A percentile compares a stretch with the other conserved stretches of the same genome.
These are phyloP conservation scores for Coemansia sp. DNA, from an alignment of 192 early-diverging fungal genomes.

Conservation along the genomic window DNA sequence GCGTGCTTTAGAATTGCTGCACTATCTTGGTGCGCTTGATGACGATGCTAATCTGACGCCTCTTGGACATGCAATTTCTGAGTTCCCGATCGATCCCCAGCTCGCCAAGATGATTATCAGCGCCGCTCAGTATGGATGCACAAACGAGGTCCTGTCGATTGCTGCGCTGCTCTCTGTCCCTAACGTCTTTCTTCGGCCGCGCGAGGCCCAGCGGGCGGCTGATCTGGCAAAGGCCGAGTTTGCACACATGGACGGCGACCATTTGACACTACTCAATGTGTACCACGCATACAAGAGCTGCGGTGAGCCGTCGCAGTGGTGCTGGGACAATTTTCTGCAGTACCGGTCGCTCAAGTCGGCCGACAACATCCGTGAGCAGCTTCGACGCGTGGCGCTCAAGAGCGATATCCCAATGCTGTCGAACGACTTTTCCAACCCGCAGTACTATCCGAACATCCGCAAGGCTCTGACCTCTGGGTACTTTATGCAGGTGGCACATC, in stretches of 20 bases:
- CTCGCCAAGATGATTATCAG: slow-evolving; percentile 90
- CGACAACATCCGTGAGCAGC: slow-evolving; percentile 88
- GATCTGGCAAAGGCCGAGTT: slow-evolving; percentile 92
- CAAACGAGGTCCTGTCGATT: slow-evolving; percentile 93
- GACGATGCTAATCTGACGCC: slow-evolving; percentile 93
- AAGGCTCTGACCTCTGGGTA: slow-evolving; percentile 89
- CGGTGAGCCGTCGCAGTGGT: slow-evolving; percentile 80
- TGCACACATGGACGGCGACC: slow-evolving; percentile 94
- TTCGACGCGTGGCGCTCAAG: slow-evolving; percentile 80
- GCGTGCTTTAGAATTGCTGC: slow-evolving; percentile 94
- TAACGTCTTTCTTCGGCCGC: slow-evolving; percentile 88
- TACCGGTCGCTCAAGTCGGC: slow-evolving; percentile 85
- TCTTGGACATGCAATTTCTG: slow-evolving; percentile 84
- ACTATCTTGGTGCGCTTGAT: slow-evolving; percentile 92
- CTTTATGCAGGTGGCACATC: slow-evolving; percentile 99
- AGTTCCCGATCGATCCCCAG: slow-evolving; percentile 98
- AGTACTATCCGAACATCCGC: slow-evolving; percentile 87
- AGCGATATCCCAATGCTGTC: slow-evolving; percentile 68
- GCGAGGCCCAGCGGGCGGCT: slow-evolving; percentile 82
- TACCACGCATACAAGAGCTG: slow-evolving; percentile 82
- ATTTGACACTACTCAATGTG: slow-evolving; percentile 95
- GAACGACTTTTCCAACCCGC: slow-evolving; percentile 67
- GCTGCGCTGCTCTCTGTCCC: slow-evolving; percentile 93
- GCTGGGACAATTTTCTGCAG: slow-evolving; percentile 92
- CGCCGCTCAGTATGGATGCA: slow-evolving; percentile 82